phyloP scores from a whole-genome alignment of 2,329 filamentous ascomycete species.

The Aureobasidium sp. region DNA sequence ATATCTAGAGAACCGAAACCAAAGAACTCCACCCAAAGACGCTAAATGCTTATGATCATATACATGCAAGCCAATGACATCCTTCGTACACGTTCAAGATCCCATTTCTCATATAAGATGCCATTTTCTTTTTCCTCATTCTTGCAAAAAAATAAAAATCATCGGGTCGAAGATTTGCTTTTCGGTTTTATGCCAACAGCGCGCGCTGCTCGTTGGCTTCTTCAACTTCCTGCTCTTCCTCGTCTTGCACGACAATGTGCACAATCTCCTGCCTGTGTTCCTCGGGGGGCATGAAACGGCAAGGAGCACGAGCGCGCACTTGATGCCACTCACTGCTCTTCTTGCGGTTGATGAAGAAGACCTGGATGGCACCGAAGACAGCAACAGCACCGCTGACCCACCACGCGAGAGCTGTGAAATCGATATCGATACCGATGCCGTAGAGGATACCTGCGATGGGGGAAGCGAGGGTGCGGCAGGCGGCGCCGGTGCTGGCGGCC shows the following conservation, averaged over 20 bases:
- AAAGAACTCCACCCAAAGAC: neutral
- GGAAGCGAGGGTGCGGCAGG: conserved; percentile 59
- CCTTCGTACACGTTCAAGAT: neutral
- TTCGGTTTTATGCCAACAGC: neutral
- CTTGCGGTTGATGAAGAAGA: conserved; percentile 46
- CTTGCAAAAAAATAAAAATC: too few relatives aligned
- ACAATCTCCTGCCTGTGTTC: conserved; percentile 16
- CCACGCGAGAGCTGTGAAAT: conserved; percentile 55
- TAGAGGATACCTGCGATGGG: conserved; percentile 61
- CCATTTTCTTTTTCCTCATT: neutral
- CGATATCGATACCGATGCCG: conserved; percentile 47
- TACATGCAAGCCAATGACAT: neutral
- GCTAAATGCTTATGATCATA: neutral
- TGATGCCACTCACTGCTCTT: conserved; percentile 30
- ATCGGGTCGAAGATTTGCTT: too few relatives aligned
- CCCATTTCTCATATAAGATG: neutral
- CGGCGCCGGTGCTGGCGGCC: conserved; percentile 62
- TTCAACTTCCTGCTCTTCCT: conserved; percentile 8
- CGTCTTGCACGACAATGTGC: conserved; percentile 17
- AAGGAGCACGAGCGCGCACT: conserved; percentile 19
- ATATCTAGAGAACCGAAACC: too few relatives aligned
- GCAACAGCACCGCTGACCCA: conserved; percentile 51
- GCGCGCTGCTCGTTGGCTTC: neutral
- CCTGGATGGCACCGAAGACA: conserved; percentile 45
- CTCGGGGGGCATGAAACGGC: conserved; percentile 22